Evolutionary conservation across 2,329 filamentous ascomycete genomes (phyloP), one percentile per base, ranked within the genome.

Genomic region (Xylariales sp.): DNA sequence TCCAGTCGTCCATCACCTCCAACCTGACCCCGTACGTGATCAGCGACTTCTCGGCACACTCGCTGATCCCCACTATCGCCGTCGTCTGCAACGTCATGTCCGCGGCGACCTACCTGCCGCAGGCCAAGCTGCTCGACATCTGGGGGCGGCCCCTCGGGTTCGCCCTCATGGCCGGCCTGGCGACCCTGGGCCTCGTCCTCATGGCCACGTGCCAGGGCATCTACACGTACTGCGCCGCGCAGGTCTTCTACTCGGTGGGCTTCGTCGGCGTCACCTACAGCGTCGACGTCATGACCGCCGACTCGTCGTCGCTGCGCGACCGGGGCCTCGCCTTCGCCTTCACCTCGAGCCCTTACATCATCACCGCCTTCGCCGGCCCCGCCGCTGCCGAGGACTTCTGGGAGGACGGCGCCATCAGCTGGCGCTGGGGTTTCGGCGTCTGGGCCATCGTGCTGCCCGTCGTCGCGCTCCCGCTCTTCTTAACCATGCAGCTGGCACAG

Each of bases 361-460:
- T 61, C 23, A 69, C 60, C 12, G 65, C 62, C 4, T 72, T 69
- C 51, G 62, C 66, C 25, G 67, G 67, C 3, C 63, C 65, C 15
- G 50, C 47, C 39, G 64, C 67, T 29, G 64, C 63, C 2, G 49
- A 62, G 18, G 50, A 61, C 0, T 68, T 69, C 49, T 62, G 61
- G 41, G 42, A 50, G 2, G 38, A 63, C n/a, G 42, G 56, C 37
- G n/a, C n/a, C n/a, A n/a, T n/a, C n/a, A 62, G 61, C 49, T 69
- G 63, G 48, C 57, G 64, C 18, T 70, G 67, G 67, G 66, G 63
- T 0, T 84, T 81, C 48, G 81, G 79, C 16, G 70, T 73, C 39
- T 85, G 81, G 56, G 65, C 70, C 40, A 80, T 85, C 50, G 75
- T 85, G 41, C 51, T 80, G 12, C 70, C 78, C 5, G 66, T 70